phyloP scores from a whole-genome alignment of 129 eudicot genomes.

The Ambrosia artemisiifolia region DNA sequence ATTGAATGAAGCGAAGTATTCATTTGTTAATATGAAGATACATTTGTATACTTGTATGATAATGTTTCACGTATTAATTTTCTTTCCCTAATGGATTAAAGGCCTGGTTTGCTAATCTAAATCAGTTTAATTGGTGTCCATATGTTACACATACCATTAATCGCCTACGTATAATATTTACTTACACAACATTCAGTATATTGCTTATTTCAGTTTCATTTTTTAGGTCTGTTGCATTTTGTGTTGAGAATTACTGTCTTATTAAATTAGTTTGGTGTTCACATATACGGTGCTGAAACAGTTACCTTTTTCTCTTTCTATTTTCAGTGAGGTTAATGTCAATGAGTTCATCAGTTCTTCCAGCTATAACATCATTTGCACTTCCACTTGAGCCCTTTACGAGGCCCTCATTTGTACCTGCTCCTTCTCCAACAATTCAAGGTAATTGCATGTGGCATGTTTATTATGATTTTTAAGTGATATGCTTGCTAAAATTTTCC shows the following conservation, averaged over 20 bases:
- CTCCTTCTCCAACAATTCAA: constrained; percentile 64
- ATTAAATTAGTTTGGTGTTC: constrained; percentile 4
- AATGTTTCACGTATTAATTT: not conserved
- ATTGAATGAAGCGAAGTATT: constrained; percentile 2
- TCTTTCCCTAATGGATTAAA: constrained; percentile 13
- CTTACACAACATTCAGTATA: not conserved
- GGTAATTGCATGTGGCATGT: constrained; percentile 43
- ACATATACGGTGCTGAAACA: constrained; percentile 6
- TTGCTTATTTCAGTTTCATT: not conserved
- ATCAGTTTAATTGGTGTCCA: not conserved
- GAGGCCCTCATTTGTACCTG: constrained; percentile 33
- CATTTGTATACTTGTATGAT: not conserved
- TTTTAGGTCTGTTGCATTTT: constrained; percentile 17
- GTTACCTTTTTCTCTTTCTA: not conserved
- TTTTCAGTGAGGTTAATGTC: constrained; percentile 51
- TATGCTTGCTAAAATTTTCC: constrained; percentile 4
- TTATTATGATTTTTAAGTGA: not conserved
- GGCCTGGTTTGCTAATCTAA: constrained; percentile 14
- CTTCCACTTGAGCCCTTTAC: constrained; percentile 33
- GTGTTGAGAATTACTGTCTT: not conserved
- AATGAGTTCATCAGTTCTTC: constrained; percentile 37
- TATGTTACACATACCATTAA: not conserved
- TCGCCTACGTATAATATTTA: not conserved
- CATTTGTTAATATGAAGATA: constrained; percentile 1
- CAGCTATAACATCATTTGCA: constrained; percentile 32